Percentiles rank a stretch among this genome's conserved stretches.
These are phyloP conservation scores for Diaporthe caulivora DNA, from an alignment of 2,329 filamentous ascomycete genomes.

Conservation along the genomic window DNA sequence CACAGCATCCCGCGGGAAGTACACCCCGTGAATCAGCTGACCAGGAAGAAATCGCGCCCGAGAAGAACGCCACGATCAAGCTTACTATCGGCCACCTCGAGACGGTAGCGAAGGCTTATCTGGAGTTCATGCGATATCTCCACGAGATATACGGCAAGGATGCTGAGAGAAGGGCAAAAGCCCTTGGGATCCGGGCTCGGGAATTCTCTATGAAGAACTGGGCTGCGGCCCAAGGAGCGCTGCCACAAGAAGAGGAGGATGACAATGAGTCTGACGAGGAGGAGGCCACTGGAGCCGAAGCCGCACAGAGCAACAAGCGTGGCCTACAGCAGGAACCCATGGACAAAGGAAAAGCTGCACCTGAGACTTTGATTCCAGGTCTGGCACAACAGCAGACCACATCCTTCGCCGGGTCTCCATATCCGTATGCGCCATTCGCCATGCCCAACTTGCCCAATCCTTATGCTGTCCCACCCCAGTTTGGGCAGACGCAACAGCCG, in stretches of 20 bases:
- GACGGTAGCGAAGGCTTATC: constrained; percentile 20
- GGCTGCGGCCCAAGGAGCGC: neutral
- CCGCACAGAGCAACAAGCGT: neutral
- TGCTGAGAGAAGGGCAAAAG: constrained; percentile 7
- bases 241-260: neutral
- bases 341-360: neutral
- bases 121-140: constrained; percentile 32
- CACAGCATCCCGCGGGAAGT: constrained; percentile 19
- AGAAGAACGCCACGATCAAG: neutral
- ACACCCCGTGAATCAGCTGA: neutral
- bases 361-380: neutral
- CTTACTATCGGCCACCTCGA: constrained; percentile 22
- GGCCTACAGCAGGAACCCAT: neutral
- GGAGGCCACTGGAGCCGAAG: neutral
- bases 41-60: neutral
- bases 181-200: neutral
- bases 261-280: neutral
- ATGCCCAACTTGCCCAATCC: neutral
- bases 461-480: neutral
- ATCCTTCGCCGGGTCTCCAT: neutral
- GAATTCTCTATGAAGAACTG: neutral
- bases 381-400: neutral
- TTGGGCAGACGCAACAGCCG: neutral
- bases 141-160: constrained; percentile 25
- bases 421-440: neutral